Base-by-base conservation (phyloP, 2,329 filamentous ascomycete species). In the Botrytis byssoidea region DNA sequence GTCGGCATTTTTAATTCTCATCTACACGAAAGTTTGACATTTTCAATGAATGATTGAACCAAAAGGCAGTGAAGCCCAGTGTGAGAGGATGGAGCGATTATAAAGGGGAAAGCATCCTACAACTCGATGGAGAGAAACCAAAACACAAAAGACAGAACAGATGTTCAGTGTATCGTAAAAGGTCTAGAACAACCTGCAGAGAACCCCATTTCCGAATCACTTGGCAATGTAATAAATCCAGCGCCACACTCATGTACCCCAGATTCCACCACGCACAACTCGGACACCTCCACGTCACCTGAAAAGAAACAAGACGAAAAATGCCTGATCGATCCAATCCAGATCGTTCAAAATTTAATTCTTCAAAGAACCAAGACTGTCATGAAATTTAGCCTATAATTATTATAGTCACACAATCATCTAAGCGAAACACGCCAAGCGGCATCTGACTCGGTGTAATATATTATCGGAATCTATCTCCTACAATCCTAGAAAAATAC, bases 341-440 rank as follows among this genome's bases (percentile, higher is more conserved):
- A 44, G 10, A 4, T 32, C 18, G n/a, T 2, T 20, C 16, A 64
- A 42, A 3, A 25, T 44, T 18, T 14, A 20, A 22, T 29, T 57
- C 7, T 29, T 29, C 51, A 57, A 4, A 16, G 6, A 3, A 44
- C 60, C 22, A 63, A 63, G 35, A 63, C 60, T 64, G 12, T 44
- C 16, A 29, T 42, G 8, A n/a, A 3, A n/a, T 64, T 64, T 44
- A 42, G 37, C 66, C 65, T 20, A 68, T 57, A 48, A 14, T 20
- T 18, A 42, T n/a, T 1, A n/a, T 63, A 40, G 60, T 42, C 61
- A 64, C 37, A 29, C 25, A 29, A 20, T 29, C 14, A 4, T 42
- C 18, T 57, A 32, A 57, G 48, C 66, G 48, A 69, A 44, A 18
- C 20, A 25, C 4, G 48, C 66, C 66, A 69, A 69, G 66, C 44